Evolutionary conservation across 1,139 yeast genomes (phyloP).

Genomic region (Ogataea hybrid): DNA sequence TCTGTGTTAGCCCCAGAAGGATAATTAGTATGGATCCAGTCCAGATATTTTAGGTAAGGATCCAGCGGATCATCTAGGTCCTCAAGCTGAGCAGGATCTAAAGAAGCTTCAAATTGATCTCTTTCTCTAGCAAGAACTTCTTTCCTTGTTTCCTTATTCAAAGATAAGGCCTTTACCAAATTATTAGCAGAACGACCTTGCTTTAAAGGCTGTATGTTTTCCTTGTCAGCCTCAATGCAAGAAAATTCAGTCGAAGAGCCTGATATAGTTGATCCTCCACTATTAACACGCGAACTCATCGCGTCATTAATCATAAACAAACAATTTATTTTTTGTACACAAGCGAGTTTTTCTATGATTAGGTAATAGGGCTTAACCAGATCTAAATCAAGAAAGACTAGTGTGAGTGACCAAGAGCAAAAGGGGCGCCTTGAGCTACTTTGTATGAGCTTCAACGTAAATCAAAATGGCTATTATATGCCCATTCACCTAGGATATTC

Average conservation of each 20-base stretch:
- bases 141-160: slow-evolving; percentile 33
- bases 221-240: slow-evolving; percentile 69
- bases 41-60: slow-evolving; percentile 66
- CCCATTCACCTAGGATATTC: neutral
- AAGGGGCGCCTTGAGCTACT: too few species aligned
- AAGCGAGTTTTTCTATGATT: neutral
- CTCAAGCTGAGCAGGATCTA: slow-evolving; percentile 43
- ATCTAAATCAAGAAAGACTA: too few species aligned
- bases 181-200: slow-evolving; percentile 71
- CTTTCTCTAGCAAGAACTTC: slow-evolving; percentile 38
- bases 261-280: slow-evolving; percentile 21
- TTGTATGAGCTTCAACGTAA: too few species aligned
- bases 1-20: slow-evolving; percentile 69
- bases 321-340: neutral
- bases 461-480: too few species aligned
- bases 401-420: too few species aligned
- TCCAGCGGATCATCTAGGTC: slow-evolving; percentile 77
- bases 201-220: slow-evolving; percentile 67
- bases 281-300: slow-evolving; percentile 9
- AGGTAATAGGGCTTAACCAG: neutral
- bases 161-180: slow-evolving; percentile 46
- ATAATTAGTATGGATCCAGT: slow-evolving; percentile 65
- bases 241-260: slow-evolving; percentile 52
- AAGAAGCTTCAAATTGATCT: slow-evolving; percentile 27
- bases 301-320: slow-evolving; percentile 8